Evolutionary conservation across 257 asterid genomes (phyloP).

Genomic region (Solanum acaule): DNA sequence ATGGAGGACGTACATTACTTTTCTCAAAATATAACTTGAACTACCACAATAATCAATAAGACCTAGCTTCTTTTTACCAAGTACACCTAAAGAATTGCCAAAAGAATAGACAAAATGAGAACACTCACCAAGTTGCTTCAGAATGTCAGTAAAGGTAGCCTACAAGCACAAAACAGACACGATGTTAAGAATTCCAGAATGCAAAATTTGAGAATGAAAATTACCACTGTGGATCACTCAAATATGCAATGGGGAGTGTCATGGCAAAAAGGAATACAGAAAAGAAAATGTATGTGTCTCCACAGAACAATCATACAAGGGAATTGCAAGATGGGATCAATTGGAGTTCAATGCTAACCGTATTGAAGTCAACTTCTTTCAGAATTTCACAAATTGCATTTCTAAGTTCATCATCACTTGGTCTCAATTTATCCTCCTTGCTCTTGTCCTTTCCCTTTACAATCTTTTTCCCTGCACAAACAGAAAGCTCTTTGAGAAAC

Average conservation of each 20-base stretch:
- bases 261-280: background rate
- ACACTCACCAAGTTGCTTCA: constrained; percentile 73
- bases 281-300: background rate
- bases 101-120: background rate
- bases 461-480: constrained; percentile 28
- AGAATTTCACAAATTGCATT: constrained; percentile 30
- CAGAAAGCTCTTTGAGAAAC: background rate
- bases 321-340: background rate
- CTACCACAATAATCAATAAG: background rate
- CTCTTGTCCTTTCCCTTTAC: constrained; percentile 27
- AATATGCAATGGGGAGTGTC: background rate
- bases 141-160: constrained; percentile 95
- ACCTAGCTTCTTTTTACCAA: background rate
- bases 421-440: constrained; percentile 19
- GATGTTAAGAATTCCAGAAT: background rate
- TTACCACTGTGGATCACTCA: background rate
- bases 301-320: background rate
- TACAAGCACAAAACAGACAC: constrained; percentile 23
- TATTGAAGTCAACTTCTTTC: constrained; percentile 33
- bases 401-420: constrained; percentile 27
- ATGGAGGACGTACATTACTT: background rate
- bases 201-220: background rate
- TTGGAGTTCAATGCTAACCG: constrained; percentile 27
- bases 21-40: background rate
- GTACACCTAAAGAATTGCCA: background rate